Evolutionary conservation across 108 stramenopile species (phyloP), one percentile per base, ranked within the genome.

Genomic region (Fragilaria crotonensis): DNA sequence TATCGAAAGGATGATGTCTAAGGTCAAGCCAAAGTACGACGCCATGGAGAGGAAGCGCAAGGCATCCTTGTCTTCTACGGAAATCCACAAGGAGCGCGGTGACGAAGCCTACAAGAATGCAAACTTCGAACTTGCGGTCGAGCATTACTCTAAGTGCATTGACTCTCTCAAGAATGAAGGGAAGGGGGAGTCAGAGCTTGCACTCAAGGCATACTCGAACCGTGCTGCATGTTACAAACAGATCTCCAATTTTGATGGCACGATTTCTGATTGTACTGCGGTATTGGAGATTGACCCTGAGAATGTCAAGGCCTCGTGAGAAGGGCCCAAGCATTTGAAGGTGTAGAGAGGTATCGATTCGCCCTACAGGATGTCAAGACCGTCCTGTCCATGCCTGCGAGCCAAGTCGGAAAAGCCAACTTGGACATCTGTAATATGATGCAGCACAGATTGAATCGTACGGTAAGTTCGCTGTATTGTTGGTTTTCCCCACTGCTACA

Each of bases 151-250:
- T 49, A 89, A 96, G 74, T 94, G 93, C 69, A 63, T 99, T 41
- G 91, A 96, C 63, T 75, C 73, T 20, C 70, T 95, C 31, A 54
- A 73, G 32, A 73, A 80, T 52, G 74, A 87, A 60, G 77, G 78
- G 32, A 71, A 89, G 58, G 64, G 36, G 3, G 62, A 57, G 26
- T 84, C 81, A 49, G 79, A 84, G 17, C 60, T 99, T 52, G 94
- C 95, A 33, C 61, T 99, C 77, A 99, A 99, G 77, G 95, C 94
- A 25, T 90, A 79, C 71, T 64, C 84, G 66, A 99, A 99, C 63
- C 95, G 98, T 52, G 93, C 96, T 18, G 98, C 98, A 28, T 99
- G 98, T 79, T 95, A 95, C 96, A 99, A 99, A 79, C 97, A 99
- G 81, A 93, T 99, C 59, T 90, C 88, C 63, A 96, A 99, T 79